Base-by-base conservation (phyloP, 23 red algal genomes). In the Porphyridium purpureum region DNA sequence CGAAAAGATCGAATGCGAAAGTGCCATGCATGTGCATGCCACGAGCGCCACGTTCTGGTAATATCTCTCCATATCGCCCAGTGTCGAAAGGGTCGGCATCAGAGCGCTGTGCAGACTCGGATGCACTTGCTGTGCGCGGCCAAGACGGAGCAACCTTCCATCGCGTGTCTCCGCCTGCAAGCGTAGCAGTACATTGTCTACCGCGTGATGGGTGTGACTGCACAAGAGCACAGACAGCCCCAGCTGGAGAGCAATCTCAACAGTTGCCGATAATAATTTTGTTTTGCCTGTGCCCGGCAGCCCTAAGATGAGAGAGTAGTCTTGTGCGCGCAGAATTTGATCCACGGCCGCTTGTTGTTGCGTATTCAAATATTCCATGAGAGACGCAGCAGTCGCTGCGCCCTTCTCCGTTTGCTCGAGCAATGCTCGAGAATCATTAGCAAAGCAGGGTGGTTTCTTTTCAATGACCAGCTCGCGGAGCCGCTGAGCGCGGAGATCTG, bases 251-350 rank as follows among this genome's bases (percentile, higher is more conserved):
- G 35, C 28, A 2, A 32, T 9, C 59, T 14, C 7, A 52, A 73
- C 27, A 4, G 35, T n/a, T 7, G 34, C 36, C 3, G 49, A 51
- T 2, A 73, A 33, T 1, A 21, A 21, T 29, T 41, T 54, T n/a
- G 67, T 73, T n/a, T 73, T 73, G 27, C 67, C 67, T 27, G 67
- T 73, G 3, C 67, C 67, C 2, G 67, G 67, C 67, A 73, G 60
- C 4, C 67, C 67, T 30, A 62, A 54, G 2, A 73, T 17, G 4
- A 73, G 51, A 2, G 21, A 31, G 55, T 73, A 73, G 28, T 73
- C 67, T 7, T 23, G 26, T 3, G 67, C 29, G 22, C 14, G 22
- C 55, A 62, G 22, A 1, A 49, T 11, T 4, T 29, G 27, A 15
- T 19, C 2, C 4, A 73, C 26, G 4, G 54, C 67, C n/a, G 19